A percentile compares a stretch with the other conserved stretches of the same genome.
Conservation (phyloP, 495 filamentous ascomycete genomes). For the Penicillium taxi region DNA sequence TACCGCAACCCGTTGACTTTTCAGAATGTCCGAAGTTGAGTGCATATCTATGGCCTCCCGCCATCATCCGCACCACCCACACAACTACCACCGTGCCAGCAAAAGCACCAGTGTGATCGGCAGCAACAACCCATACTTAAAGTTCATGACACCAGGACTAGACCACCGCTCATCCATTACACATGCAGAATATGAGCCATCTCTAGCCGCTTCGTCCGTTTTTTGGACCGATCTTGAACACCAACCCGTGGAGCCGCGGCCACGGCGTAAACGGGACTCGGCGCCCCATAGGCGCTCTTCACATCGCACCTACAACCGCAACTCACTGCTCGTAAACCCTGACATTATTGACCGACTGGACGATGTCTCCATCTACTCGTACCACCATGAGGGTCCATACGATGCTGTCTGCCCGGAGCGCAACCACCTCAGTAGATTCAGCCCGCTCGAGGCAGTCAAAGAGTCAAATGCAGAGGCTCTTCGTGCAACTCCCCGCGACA, state of each 20-base stretch:
- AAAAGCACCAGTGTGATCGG: constrained; percentile 12
- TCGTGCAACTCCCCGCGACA: constrained; percentile 73
- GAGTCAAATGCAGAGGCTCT: constrained; percentile 70
- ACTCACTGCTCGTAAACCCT: constrained; percentile 55
- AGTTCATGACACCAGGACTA: constrained; percentile 27
- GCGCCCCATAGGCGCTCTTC: constrained; percentile 7
- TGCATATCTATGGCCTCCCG: constrained; percentile 19
- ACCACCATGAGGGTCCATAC: constrained; percentile 90
- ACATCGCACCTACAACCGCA: constrained; percentile 40
- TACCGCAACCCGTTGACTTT: no score
- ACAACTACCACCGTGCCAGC: constrained; percentile 10
- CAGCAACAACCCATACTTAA: constrained; percentile 35
- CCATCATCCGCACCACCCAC: constrained; percentile 22
- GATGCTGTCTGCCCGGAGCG: constrained; percentile 71
- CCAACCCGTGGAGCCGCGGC: constrained; percentile 24
- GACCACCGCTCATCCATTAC: constrained; percentile 17
- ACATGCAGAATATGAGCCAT: constrained; percentile 18
- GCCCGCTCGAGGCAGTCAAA: constrained; percentile 69
- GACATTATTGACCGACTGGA: constrained; percentile 83
- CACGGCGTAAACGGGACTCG: constrained; percentile 12
- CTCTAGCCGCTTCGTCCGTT: constrained; percentile 14
- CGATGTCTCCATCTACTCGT: constrained; percentile 47
- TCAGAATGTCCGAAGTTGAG: constrained; percentile 20
- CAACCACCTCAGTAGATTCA: constrained; percentile 54
- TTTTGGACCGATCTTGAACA: constrained; percentile 27